These are phyloP conservation scores for Tolypocladium sp. DNA, from an alignment of 2,329 filamentous ascomycete genomes.

Conservation along the genomic window DNA sequence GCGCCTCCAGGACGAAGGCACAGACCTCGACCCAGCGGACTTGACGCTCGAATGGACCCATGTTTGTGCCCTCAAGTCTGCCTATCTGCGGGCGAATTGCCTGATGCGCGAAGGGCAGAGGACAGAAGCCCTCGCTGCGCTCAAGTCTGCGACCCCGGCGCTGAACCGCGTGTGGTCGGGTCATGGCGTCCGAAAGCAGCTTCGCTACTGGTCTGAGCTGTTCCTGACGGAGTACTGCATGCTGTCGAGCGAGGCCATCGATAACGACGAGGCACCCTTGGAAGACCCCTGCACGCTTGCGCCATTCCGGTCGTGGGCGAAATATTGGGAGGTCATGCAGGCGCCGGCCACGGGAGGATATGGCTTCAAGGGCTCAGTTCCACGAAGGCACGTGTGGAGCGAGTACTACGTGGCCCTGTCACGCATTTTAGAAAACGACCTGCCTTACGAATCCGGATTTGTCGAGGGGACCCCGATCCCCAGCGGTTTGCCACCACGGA, in stretches of 20 bases:
- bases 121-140: slow-evolving; percentile 55
- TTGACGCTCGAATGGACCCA: slow-evolving; percentile 66
- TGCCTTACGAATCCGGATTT: slow-evolving; percentile 48
- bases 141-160: slow-evolving; percentile 56
- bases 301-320: slow-evolving; percentile 58
- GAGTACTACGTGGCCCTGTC: slow-evolving; percentile 79
- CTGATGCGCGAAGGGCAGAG: slow-evolving; percentile 39
- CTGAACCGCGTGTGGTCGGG: slow-evolving; percentile 44
- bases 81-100: slow-evolving; percentile 65
- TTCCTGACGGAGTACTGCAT: slow-evolving; percentile 68
- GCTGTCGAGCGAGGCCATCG: slow-evolving; percentile 52
- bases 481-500: slow-evolving; percentile 44
- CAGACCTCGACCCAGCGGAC: slow-evolving; percentile 41
- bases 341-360: slow-evolving; percentile 41
- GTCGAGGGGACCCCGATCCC: slow-evolving; percentile 21
- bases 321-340: slow-evolving; percentile 52
- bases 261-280: slow-evolving; percentile 39
- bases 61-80: slow-evolving; percentile 70
- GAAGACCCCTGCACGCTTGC: slow-evolving; percentile 44
- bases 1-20: slow-evolving; percentile 47
- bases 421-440: slow-evolving; percentile 57
- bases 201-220: slow-evolving; percentile 70
- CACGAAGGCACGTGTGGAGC: slow-evolving; percentile 66
- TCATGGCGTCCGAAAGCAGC: slow-evolving; percentile 50
- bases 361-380: slow-evolving; percentile 49